Percentiles rank a stretch among this genome's conserved stretches.
phyloP scores from a whole-genome alignment of 768 basidiomycete genomes.

The Tricholoma flavovirens region DNA sequence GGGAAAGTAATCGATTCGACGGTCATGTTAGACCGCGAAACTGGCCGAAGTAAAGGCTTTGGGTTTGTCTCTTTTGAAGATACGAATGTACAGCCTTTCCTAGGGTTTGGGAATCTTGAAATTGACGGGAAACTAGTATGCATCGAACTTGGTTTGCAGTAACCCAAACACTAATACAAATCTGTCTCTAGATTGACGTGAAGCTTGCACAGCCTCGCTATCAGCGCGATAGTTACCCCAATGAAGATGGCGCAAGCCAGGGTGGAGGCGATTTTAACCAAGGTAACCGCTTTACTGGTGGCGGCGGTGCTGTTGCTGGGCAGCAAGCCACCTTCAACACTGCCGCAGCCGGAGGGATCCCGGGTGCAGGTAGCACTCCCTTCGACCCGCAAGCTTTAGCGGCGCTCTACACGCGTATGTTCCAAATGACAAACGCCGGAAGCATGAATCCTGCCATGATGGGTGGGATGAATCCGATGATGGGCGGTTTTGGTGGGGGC shows the following conservation, averaged over 20 bases:
- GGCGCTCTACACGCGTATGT: slow-evolving; percentile 92
- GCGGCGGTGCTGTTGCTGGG: slow-evolving; percentile 22
- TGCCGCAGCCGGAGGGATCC: slow-evolving; percentile 20
- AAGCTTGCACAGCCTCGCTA: slow-evolving; percentile 92
- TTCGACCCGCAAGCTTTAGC: slow-evolving; percentile 94
- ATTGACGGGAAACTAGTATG: slow-evolving; percentile 93
- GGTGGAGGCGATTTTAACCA: slow-evolving; percentile 18
- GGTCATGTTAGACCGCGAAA: slow-evolving; percentile 97
- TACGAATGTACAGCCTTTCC: slow-evolving; percentile 82
- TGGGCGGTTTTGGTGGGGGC: slow-evolving; percentile 34
- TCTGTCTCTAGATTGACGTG: slow-evolving; percentile 75
- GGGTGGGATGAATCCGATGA: slow-evolving; percentile 35
- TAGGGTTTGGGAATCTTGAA: slow-evolving; percentile 83
- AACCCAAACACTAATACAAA: background rate
- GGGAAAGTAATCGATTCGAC: slow-evolving; percentile 97
- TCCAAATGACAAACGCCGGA: slow-evolving; percentile 65
- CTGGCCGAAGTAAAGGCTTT: slow-evolving; percentile 92
- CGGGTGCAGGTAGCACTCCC: slow-evolving; percentile 45
- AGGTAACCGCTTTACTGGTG: slow-evolving; percentile 16
- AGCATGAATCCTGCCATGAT: slow-evolving; percentile 53
- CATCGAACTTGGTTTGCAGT: slow-evolving; percentile 4
- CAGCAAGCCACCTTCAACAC: slow-evolving; percentile 37
- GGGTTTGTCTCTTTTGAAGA: slow-evolving; percentile 97
- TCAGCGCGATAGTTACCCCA: slow-evolving; percentile 59
- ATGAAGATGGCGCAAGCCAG: slow-evolving; percentile 38